Conservation (phyloP, 2,329 filamentous ascomycete genomes). For the Claviceps monticola region DNA sequence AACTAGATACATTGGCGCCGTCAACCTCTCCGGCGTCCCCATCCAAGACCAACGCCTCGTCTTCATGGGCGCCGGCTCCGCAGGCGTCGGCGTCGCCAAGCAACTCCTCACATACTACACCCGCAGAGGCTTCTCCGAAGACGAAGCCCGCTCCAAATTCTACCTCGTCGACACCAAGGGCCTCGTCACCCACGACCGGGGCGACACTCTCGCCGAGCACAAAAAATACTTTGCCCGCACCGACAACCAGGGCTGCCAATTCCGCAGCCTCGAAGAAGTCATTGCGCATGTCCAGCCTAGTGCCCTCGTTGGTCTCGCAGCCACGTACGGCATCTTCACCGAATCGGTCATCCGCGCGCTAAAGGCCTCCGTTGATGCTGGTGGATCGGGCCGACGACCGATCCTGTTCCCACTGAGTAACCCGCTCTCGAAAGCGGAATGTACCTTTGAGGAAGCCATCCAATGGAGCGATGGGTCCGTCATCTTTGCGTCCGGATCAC, state of each 20-base stretch:
- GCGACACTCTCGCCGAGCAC: slow-evolving; percentile 86
- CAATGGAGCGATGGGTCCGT: slow-evolving; percentile 80
- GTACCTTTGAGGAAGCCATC: slow-evolving; percentile 89
- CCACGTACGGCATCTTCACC: slow-evolving; percentile 89
- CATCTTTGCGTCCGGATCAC: slow-evolving; percentile 90
- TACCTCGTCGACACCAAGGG: slow-evolving; percentile 96
- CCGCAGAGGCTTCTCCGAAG: slow-evolving; percentile 76
- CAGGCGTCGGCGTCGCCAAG: slow-evolving; percentile 93
- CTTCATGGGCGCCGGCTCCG: slow-evolving; percentile 91
- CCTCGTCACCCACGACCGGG: slow-evolving; percentile 82
- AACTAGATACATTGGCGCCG: slow-evolving; percentile 49
- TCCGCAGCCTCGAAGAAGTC: slow-evolving; percentile 74
- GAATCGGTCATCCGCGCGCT: slow-evolving; percentile 66
- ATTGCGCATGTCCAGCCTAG: slow-evolving; percentile 92
- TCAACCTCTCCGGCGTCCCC: slow-evolving; percentile 74
- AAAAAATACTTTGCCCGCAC: slow-evolving; percentile 57
- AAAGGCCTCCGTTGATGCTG: slow-evolving; percentile 48
- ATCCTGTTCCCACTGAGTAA: slow-evolving; percentile 96
- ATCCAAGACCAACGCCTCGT: slow-evolving; percentile 85
- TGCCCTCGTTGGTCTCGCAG: slow-evolving; percentile 86
- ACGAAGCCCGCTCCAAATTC: slow-evolving; percentile 81
- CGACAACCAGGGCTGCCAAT: slow-evolving; percentile 53
- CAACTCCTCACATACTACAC: slow-evolving; percentile 97
- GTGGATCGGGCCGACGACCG: slow-evolving; percentile 59
- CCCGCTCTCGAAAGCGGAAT: slow-evolving; percentile 91